Base-by-base conservation (phyloP, 164 flowering plant genomes). In the Akebia trifoliata region DNA sequence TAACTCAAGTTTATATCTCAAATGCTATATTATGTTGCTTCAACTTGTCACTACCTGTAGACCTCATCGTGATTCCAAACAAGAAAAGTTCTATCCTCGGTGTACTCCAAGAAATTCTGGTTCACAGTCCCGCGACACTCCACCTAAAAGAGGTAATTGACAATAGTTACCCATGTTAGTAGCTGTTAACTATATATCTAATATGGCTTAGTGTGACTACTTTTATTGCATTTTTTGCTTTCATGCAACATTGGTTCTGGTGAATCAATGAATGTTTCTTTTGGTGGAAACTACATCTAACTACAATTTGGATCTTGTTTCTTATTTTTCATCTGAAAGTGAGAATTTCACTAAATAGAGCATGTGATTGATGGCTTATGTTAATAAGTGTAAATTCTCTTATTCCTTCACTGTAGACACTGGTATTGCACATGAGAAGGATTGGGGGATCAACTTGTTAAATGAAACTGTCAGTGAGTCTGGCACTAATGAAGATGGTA, bases 131-230 rank as follows among this genome's bases (percentile, higher is more conserved):
- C 90, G 91, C 54, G 98, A 92, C 52, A 81, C 86, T 45, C 98
- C 98, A 20, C 98, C 98, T 8, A 85, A 86, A 73, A 76, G 98
- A 89, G 98, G 98, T 92, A 71, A n/a, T n/a, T n/a, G n/a, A n/a
- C n/a, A n/a, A n/a, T n/a, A n/a, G n/a, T n/a, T n/a, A n/a, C n/a
- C n/a, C n/a, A n/a, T n/a, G n/a, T n/a, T n/a, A n/a, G n/a, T n/a
- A n/a, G n/a, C n/a, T n/a, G n/a, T n/a, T n/a, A n/a, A n/a, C n/a
- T n/a, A n/a, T n/a, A n/a, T n/a, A n/a, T n/a, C n/a, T n/a, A n/a
- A n/a, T n/a, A n/a, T n/a, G n/a, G n/a, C n/a, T n/a, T n/a, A n/a
- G n/a, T n/a, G n/a, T n/a, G n/a, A n/a, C n/a, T n/a, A n/a, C n/a
- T n/a, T n/a, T n/a, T n/a, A n/a, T n/a, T n/a, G n/a, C n/a, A n/a